Evolutionary conservation across 169 alveolate species (phyloP).

Genomic region (Cryptosporidium tyzzeri): DNA sequence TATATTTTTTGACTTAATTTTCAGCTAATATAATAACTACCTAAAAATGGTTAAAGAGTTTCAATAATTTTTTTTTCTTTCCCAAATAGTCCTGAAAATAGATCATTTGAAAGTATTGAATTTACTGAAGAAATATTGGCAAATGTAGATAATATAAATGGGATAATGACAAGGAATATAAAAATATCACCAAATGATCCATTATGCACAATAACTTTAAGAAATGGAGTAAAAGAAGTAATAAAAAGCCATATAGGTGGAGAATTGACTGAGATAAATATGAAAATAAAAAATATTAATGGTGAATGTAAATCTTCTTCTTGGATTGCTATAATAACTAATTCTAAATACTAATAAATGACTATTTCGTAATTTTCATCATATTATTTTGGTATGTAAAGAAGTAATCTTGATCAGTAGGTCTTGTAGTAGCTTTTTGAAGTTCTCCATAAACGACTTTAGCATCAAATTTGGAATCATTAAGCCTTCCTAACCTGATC

Average conservation of each 20-base stretch:
- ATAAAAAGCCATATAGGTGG: slow-evolving; percentile 43
- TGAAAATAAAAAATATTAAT: slow-evolving; percentile 22
- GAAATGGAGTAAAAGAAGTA: slow-evolving; percentile 11
- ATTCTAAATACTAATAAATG: slow-evolving; percentile 1
- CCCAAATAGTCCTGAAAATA: not conserved
- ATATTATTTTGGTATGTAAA: slow-evolving; percentile 62
- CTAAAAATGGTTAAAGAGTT: slow-evolving; percentile 12
- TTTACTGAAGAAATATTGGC: slow-evolving; percentile 25
- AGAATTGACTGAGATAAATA: slow-evolving; percentile 33
- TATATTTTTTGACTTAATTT: not conserved
- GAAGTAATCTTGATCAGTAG: slow-evolving; percentile 64
- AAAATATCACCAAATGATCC: slow-evolving; percentile 10
- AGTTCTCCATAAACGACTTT: slow-evolving; percentile 70
- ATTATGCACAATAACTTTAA: slow-evolving; percentile 21
- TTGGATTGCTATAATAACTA: slow-evolving; percentile 57
- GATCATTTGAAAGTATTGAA: not conserved
- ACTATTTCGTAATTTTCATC: slow-evolving; percentile 26
- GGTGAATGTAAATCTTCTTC: slow-evolving; percentile 25
- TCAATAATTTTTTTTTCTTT: slow-evolving; percentile 29
- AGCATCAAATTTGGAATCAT: slow-evolving; percentile 66
- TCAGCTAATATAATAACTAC: not conserved
- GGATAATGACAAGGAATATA: slow-evolving; percentile 25
- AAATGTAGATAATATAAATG: slow-evolving; percentile 21
- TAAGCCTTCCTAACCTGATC: slow-evolving; percentile 65
- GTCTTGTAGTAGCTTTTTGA: slow-evolving; percentile 73